Evolutionary conservation across 139 green algal species (phyloP).

Genomic region (Eudorina sp.): DNA sequence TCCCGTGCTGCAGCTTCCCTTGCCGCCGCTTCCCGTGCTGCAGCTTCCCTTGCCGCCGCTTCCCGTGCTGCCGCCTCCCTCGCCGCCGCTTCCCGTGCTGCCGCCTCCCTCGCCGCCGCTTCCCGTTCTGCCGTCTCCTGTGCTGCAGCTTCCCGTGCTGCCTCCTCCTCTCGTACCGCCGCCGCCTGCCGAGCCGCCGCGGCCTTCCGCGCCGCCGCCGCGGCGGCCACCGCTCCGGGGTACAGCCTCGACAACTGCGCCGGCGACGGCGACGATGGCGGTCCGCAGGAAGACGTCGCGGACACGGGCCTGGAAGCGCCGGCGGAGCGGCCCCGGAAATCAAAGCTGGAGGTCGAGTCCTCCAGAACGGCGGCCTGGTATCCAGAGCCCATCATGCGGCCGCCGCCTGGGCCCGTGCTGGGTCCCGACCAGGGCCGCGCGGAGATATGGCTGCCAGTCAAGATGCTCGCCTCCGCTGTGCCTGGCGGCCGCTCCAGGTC

Average conservation of each 20-base stretch:
- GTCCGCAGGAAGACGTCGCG: background rate
- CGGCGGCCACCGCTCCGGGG: background rate
- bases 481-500: background rate
- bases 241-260: background rate
- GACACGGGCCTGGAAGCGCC: background rate
- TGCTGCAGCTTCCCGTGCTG: no score
- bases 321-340: constrained; percentile 14
- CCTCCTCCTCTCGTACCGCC: no score
- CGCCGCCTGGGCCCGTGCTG: background rate
- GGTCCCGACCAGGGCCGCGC: constrained; percentile 21
- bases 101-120: no score
- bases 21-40: no score
- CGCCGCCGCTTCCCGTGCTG: no score
- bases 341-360: constrained; percentile 29
- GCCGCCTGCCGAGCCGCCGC: no score
- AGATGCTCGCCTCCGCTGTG: constrained; percentile 21
- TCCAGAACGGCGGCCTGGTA: constrained; percentile 28
- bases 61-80: no score
- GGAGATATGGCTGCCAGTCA: constrained; percentile 41
- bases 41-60: no score
- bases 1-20: no score
- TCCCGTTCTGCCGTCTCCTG: no score
- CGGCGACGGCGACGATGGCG: background rate
- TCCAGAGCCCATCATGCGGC: background rate
- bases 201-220: background rate